phyloP scores from a whole-genome alignment of 2,329 filamentous ascomycete species.

The Penicillium sp. region DNA sequence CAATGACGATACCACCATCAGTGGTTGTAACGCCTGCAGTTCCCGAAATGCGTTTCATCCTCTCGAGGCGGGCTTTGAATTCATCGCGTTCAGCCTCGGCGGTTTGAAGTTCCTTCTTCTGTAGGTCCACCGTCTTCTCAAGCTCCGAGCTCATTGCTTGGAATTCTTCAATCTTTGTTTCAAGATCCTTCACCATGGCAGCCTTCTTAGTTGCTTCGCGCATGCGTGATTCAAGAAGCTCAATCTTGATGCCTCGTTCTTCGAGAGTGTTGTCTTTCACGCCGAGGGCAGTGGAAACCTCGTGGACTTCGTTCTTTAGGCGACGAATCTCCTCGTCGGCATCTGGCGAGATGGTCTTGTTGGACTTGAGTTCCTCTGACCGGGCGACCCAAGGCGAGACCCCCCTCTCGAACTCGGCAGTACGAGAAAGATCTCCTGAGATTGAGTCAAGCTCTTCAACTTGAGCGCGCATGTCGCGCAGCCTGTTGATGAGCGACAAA shows the following conservation, averaged over 20 bases:
- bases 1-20: slow-evolving; percentile 41
- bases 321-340: slow-evolving; percentile 81
- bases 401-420: slow-evolving; percentile 75
- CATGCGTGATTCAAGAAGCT: slow-evolving; percentile 86
- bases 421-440: slow-evolving; percentile 69
- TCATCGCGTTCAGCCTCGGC: slow-evolving; percentile 46
- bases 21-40: slow-evolving; percentile 40
- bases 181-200: slow-evolving; percentile 49
- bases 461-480: slow-evolving; percentile 65
- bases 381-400: slow-evolving; percentile 81
- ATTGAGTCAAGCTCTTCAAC: slow-evolving; percentile 72
- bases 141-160: slow-evolving; percentile 38
- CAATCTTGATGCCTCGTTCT: slow-evolving; percentile 86
- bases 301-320: slow-evolving; percentile 77
- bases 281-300: slow-evolving; percentile 71
- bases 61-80: slow-evolving; percentile 45
- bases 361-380: slow-evolving; percentile 77
- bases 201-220: slow-evolving; percentile 79
- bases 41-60: slow-evolving; percentile 45
- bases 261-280: slow-evolving; percentile 80
- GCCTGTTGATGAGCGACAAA: slow-evolving; percentile 65
- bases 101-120: slow-evolving; percentile 40
- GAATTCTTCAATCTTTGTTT: slow-evolving; percentile 44
- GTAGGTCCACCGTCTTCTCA: slow-evolving; percentile 36
- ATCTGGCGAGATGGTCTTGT: slow-evolving; percentile 77